Conservation (phyloP, 441 rosid genomes). For the Syzygium malaccense region DNA sequence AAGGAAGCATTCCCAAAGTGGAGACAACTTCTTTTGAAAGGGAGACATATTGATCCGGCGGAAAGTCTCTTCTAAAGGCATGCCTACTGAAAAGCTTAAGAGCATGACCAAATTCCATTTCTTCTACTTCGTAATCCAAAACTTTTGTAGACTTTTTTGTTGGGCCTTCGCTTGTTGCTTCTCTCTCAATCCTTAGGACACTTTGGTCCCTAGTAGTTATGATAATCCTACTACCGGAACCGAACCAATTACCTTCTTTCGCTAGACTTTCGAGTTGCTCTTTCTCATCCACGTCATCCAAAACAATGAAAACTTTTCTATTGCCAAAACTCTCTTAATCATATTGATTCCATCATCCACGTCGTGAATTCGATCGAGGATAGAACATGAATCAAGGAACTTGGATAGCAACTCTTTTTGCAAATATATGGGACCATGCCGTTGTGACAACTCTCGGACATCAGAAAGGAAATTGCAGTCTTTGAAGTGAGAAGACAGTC, state of each 20-base stretch:
- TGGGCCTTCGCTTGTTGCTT: neutral
- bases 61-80: neutral
- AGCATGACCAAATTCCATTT: neutral
- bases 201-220: neutral
- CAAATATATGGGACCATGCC: neutral
- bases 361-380: neutral
- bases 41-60: accelerated
- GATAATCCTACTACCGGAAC: neutral
- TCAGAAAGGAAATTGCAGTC: accelerated
- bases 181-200: neutral
- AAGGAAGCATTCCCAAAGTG: neutral
- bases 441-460: accelerated
- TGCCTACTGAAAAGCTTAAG: neutral
- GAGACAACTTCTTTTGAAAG: neutral
- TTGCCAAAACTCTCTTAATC: neutral
- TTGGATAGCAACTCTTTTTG: neutral
- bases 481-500: accelerated
- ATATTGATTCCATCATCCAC: neutral
- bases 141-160: neutral
- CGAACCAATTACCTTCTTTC: accelerated
- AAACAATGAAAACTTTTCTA: neutral
- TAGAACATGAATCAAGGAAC: accelerated
- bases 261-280: neutral
- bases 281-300: accelerated
- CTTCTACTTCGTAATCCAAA: accelerated